Conservation (phyloP, 345 rosid genomes). For the Melaleuca quinquenervia region DNA sequence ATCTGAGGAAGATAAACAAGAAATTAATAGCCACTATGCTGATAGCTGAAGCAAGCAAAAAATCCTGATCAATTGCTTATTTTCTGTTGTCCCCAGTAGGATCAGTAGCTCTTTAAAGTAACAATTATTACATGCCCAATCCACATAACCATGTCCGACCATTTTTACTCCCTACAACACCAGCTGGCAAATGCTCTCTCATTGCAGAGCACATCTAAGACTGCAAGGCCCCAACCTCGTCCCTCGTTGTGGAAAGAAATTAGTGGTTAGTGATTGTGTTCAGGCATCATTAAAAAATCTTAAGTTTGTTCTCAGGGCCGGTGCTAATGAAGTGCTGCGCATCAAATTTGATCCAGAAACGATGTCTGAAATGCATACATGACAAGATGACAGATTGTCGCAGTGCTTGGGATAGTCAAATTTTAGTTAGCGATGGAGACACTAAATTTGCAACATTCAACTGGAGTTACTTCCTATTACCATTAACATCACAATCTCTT, state of each 20-base stretch:
- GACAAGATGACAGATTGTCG: not conserved
- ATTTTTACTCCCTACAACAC: not conserved
- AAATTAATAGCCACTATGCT: not conserved
- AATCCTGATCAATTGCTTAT: not conserved
- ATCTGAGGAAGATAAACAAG: not conserved
- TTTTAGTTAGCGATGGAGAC: not conserved
- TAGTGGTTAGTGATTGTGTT: rapidly evolving
- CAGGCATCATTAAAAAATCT: not conserved
- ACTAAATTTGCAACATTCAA: not conserved
- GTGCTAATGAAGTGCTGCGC: rapidly evolving
- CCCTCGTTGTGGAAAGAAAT: not conserved
- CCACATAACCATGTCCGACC: not conserved
- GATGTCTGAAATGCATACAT: not conserved
- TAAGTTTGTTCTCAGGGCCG: not conserved
- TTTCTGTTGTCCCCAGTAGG: not conserved
- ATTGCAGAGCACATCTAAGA: not conserved
- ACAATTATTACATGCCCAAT: not conserved
- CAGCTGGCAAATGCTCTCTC: not conserved
- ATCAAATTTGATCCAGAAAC: not conserved
- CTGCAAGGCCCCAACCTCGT: not conserved
- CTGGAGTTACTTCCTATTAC: not conserved
- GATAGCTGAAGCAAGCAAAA: not conserved
- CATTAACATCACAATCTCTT: not conserved
- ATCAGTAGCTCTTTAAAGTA: not conserved
- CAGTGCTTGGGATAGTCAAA: not conserved